These are phyloP conservation scores for Cladosporium sp. DNA, from an alignment of 2,329 filamentous ascomycete genomes.

Conservation along the genomic window DNA sequence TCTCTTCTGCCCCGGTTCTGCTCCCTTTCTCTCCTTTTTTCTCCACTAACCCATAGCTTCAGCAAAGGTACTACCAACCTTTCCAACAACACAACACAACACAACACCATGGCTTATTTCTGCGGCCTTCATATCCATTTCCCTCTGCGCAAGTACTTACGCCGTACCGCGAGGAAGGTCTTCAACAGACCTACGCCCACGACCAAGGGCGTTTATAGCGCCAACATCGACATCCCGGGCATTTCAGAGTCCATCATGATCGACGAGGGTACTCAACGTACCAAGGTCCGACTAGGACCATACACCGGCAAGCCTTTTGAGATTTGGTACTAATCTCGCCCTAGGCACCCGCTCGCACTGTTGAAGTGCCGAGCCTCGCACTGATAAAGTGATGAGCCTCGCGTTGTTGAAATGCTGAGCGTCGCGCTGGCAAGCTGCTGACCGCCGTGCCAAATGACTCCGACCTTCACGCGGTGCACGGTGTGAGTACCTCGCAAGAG, in stretches of 20 bases:
- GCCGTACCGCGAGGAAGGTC: background rate
- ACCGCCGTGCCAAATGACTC: constrained; percentile 1
- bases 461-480: constrained; percentile 5
- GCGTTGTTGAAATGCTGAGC: background rate
- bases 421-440: no score
- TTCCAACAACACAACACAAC: background rate
- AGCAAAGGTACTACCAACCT: background rate
- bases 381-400: background rate
- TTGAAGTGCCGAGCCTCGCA: background rate
- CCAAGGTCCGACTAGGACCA: background rate
- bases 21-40: background rate
- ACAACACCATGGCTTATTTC: background rate
- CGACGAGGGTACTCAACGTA: background rate
- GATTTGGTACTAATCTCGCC: background rate
- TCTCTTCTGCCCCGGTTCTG: no score
- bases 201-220: background rate
- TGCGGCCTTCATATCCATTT: background rate
- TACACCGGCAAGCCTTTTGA: background rate
- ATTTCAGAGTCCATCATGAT: background rate
- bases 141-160: background rate
- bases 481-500: constrained; percentile 6
- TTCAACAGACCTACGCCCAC: background rate
- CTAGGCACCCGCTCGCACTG: no score
- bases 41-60: background rate
- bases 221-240: background rate